These are phyloP conservation scores for Exserohilum turcica DNA, from an alignment of 2,329 filamentous ascomycete genomes.

Conservation along the genomic window DNA sequence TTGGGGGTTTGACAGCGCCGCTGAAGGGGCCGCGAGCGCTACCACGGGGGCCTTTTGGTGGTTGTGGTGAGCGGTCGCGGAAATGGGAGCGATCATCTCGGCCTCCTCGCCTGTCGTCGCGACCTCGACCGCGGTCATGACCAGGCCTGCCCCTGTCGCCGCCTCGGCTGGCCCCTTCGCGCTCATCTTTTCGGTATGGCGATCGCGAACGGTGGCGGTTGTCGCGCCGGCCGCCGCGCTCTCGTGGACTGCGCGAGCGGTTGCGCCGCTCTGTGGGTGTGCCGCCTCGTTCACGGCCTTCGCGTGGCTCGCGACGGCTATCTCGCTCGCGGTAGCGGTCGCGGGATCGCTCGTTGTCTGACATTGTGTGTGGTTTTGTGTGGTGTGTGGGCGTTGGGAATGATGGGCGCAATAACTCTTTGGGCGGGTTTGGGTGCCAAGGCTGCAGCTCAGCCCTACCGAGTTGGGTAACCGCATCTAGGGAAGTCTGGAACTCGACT, in stretches of 20 bases:
- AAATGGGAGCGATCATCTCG: conserved; percentile 13
- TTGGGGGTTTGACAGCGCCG: conserved; percentile 16
- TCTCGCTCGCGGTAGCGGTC: conserved; percentile 30
- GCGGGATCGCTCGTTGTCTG: conserved; percentile 34
- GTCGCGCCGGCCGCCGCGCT: conserved; percentile 33
- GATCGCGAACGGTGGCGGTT: conserved; percentile 39
- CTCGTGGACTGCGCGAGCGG: conserved; percentile 43
- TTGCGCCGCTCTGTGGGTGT: conserved; percentile 36
- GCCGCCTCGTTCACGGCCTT: conserved; percentile 28
- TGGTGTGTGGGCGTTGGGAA: conserved; percentile 2
- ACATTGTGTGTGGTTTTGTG: conserved; percentile 20
- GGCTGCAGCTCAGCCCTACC: conserved; percentile 2
- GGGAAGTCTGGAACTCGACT: not conserved
- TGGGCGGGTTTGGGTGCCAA: conserved; percentile 14
- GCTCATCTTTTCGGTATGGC: conserved; percentile 29
- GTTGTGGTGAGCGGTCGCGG: conserved; percentile 25
- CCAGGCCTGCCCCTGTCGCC: conserved; percentile 15
- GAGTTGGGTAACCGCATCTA: not conserved
- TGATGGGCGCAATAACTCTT: conserved; percentile 5
- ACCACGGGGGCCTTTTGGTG: conserved; percentile 34
- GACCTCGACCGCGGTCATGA: conserved; percentile 16
- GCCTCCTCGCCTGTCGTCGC: conserved; percentile 21
- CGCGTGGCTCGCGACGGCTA: conserved; percentile 25
- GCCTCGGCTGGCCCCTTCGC: conserved; percentile 23
- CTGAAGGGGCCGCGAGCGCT: conserved; percentile 9